phyloP scores from a whole-genome alignment of 2,329 filamentous ascomycete genomes.

The Lasiodiplodia citricola region DNA sequence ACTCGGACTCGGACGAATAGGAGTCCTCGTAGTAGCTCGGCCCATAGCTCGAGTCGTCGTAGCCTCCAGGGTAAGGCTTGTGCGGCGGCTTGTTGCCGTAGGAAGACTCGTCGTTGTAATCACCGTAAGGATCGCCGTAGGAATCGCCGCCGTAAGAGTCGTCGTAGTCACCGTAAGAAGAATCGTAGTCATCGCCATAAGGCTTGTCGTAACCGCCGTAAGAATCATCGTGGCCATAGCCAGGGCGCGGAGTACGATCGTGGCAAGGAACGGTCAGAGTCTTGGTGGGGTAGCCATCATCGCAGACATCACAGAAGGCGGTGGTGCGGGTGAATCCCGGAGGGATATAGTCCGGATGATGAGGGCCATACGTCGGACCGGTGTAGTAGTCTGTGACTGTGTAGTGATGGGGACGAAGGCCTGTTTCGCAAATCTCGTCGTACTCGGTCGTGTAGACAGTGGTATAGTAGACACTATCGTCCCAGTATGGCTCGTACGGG shows the following conservation, averaged over 20 bases:
- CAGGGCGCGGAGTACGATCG: not conserved
- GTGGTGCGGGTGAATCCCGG: constrained; percentile 4
- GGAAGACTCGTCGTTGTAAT: no score
- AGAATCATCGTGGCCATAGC: not conserved
- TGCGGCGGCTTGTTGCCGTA: not conserved
- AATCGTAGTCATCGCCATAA: not conserved
- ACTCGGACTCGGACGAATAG: no score
- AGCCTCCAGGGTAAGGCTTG: not conserved
- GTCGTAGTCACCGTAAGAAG: not conserved
- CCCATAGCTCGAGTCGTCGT: not conserved
- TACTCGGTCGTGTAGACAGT: constrained; percentile 10
- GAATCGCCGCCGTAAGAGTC: not conserved
- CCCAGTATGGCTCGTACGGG: not conserved
- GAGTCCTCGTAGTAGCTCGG: no score
- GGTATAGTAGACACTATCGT: not conserved
- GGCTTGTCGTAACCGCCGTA: not conserved
- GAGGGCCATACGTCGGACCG: not conserved
- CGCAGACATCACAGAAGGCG: not conserved
- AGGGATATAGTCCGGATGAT: not conserved
- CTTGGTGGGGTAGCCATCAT: not conserved
- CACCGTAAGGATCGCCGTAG: not conserved
- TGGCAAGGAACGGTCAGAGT: constrained; percentile 9
- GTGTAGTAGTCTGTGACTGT: not conserved
- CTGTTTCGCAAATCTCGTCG: constrained; percentile 5
- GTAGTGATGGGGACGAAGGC: not conserved